A percentile compares a stretch with the other conserved stretches of the same genome.
phyloP scores from a whole-genome alignment of 108 stramenopile species.

The Nannochloropsis gaditana region DNA sequence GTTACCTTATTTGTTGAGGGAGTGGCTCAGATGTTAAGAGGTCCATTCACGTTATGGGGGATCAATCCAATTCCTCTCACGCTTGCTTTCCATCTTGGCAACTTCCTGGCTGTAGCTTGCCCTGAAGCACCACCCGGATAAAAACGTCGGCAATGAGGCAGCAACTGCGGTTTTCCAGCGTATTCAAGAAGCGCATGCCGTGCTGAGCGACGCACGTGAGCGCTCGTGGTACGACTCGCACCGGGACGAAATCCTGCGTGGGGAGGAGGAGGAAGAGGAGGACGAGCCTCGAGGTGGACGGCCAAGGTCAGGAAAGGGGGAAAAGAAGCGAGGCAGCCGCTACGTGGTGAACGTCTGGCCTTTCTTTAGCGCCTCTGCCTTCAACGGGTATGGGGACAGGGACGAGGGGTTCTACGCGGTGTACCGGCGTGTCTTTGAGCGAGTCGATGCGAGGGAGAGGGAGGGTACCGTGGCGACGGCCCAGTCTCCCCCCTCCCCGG shows the following conservation, averaged over 20 bases:
- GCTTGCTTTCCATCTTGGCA: not conserved
- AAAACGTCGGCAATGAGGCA: not conserved
- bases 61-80: not conserved
- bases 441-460: not conserved
- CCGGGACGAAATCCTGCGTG: constrained; percentile 51
- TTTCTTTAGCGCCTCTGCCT: constrained; percentile 35
- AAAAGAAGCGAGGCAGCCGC: not conserved
- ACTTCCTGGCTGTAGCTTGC: not conserved
- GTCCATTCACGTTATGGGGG: not conserved
- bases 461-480: not conserved
- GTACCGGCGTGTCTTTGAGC: constrained; percentile 25
- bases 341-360: constrained; percentile 26
- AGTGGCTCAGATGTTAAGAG: not conserved
- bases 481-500: not conserved
- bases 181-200: constrained; percentile 40
- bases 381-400: constrained; percentile 48
- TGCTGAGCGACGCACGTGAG: constrained; percentile 50
- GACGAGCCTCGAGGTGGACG: constrained; percentile 21
- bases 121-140: constrained; percentile 1
- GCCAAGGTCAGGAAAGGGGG: not conserved
- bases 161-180: constrained; percentile 27
- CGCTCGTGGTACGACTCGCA: constrained; percentile 55
- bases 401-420: constrained; percentile 47
- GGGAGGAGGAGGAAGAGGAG: constrained; percentile 29
- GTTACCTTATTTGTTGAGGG: not conserved